Evolutionary conservation across 2,329 filamentous ascomycete genomes (phyloP).

Genomic region (Phialocephala subalpina): DNA sequence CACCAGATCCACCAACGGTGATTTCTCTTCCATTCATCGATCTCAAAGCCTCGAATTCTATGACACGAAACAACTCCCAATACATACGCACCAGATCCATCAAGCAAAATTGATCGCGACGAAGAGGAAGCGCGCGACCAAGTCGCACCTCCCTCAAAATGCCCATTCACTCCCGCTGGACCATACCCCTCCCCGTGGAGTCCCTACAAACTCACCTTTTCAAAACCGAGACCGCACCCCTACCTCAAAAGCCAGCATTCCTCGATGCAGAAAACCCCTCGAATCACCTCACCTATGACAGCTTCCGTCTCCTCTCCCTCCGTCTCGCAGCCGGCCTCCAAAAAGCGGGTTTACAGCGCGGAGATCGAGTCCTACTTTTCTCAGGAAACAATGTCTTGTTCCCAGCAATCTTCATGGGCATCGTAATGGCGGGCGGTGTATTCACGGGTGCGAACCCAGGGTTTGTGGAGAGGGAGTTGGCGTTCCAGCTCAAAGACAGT

Average conservation of each 20-base stretch:
- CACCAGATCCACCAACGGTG: too few species aligned
- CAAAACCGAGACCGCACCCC: slow-evolving; percentile 52
- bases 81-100: too few species aligned
- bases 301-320: slow-evolving; percentile 75
- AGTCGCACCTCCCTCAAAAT: slow-evolving; percentile 26
- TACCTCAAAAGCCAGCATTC: slow-evolving; percentile 57
- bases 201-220: slow-evolving; percentile 66
- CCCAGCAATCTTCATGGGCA: slow-evolving; percentile 73
- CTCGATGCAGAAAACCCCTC: slow-evolving; percentile 73
- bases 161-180: slow-evolving; percentile 39
- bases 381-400: slow-evolving; percentile 79
- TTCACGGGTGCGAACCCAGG: slow-evolving; percentile 80
- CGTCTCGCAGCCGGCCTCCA: slow-evolving; percentile 74
- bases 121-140: too few species aligned
- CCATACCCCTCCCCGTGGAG: slow-evolving; percentile 41
- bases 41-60: too few species aligned
- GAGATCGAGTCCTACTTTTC: slow-evolving; percentile 78
- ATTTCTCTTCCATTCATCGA: too few species aligned
- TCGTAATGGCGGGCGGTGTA: slow-evolving; percentile 79
- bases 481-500: slow-evolving; percentile 77
- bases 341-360: slow-evolving; percentile 67
- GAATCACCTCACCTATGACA: slow-evolving; percentile 68
- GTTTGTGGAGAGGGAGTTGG: slow-evolving; percentile 75
- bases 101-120: too few species aligned
- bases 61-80: too few species aligned